A percentile compares a stretch with the other conserved stretches of the same genome.
These are phyloP conservation scores for Chaetomium fimeti DNA, from an alignment of 495 filamentous ascomycete genomes.

Conservation along the genomic window DNA sequence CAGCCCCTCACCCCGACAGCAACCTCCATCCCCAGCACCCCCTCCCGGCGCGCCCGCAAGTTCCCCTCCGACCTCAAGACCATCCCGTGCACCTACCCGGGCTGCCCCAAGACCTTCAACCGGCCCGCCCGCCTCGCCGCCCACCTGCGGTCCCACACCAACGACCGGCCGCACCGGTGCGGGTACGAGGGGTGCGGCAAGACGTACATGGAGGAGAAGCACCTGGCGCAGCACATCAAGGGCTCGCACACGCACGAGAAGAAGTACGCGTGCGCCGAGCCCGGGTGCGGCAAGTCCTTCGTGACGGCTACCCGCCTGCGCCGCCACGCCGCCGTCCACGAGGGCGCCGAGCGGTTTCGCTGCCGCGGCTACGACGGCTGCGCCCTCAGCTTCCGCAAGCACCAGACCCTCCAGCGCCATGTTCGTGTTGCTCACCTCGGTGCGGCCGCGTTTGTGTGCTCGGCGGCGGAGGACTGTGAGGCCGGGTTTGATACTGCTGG, in stretches of 20 bases:
- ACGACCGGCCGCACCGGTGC: slow-evolving; percentile 73
- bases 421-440: slow-evolving; percentile 70
- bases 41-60: slow-evolving; percentile 54
- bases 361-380: slow-evolving; percentile 77
- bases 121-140: slow-evolving; percentile 75
- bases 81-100: slow-evolving; percentile 64
- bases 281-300: slow-evolving; percentile 77
- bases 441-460: slow-evolving; percentile 64
- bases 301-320: slow-evolving; percentile 69
- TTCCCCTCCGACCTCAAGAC: slow-evolving; percentile 72
- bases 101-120: slow-evolving; percentile 81
- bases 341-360: slow-evolving; percentile 63
- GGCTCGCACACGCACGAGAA: slow-evolving; percentile 71
- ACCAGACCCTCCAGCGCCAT: slow-evolving; percentile 81
- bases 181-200: slow-evolving; percentile 69
- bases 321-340: slow-evolving; percentile 65
- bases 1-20: slow-evolving; percentile 25
- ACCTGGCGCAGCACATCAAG: slow-evolving; percentile 80
- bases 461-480: slow-evolving; percentile 59
- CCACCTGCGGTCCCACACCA: slow-evolving; percentile 75
- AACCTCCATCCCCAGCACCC: slow-evolving; percentile 46
- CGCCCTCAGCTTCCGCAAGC: slow-evolving; percentile 78
- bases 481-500: slow-evolving; percentile 69
- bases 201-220: slow-evolving; percentile 74
- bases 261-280: slow-evolving; percentile 65